Evolutionary conservation across 768 basidiomycete species (phyloP).

Genomic region (Boletus subcaerulescens): DNA sequence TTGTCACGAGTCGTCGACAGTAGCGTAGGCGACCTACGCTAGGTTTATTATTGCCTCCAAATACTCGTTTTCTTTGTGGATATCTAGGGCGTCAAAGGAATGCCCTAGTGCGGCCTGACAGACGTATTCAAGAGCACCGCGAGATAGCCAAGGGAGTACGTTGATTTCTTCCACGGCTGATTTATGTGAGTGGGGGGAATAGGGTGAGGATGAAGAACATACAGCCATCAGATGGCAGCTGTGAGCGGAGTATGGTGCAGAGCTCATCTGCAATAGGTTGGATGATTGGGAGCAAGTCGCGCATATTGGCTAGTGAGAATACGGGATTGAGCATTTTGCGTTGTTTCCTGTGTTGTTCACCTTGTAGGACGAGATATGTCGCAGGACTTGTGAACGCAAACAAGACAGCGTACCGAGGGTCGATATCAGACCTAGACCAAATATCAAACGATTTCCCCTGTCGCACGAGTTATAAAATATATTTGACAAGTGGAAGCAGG

Average conservation of each 20-base stretch:
- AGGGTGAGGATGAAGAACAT: background rate
- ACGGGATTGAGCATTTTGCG: constrained; percentile 35
- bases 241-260: constrained; percentile 15
- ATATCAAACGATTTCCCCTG: constrained; percentile 32
- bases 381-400: background rate
- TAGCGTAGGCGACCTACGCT: constrained; percentile 27
- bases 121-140: constrained; percentile 37
- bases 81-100: constrained; percentile 30
- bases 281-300: constrained; percentile 28
- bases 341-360: constrained; percentile 30
- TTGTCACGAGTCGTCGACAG: background rate
- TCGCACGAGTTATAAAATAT: background rate
- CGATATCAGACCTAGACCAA: constrained; percentile 37
- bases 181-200: background rate
- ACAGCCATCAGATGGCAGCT: constrained; percentile 26
- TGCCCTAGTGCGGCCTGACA: constrained; percentile 34
- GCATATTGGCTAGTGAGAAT: constrained; percentile 32
- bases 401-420: constrained; percentile 31
- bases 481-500: background rate
- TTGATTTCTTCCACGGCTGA: constrained; percentile 31
- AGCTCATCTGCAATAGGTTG: constrained; percentile 33
- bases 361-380: constrained; percentile 4
- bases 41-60: constrained; percentile 28
- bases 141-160: constrained; percentile 32
- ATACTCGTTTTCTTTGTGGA: constrained; percentile 26